phyloP scores from a whole-genome alignment of 78 protist genomes.

The Acrasis kona region DNA sequence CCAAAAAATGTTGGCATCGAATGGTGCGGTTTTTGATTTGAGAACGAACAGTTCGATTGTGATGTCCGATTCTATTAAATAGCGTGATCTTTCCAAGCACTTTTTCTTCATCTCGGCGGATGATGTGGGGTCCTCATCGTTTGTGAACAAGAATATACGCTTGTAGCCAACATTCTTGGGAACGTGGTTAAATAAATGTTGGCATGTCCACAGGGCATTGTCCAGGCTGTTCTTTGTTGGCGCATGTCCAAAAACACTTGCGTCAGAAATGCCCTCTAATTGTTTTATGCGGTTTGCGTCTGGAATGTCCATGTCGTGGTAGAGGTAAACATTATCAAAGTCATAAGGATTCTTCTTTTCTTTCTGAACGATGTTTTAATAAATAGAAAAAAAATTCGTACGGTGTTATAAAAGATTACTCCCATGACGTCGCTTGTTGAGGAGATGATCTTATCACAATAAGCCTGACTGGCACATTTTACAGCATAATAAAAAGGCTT shows the following conservation, averaged over 20 bases:
- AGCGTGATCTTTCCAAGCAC: background rate
- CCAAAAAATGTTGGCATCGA: background rate
- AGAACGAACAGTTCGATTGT: background rate
- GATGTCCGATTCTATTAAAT: background rate
- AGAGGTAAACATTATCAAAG: background rate
- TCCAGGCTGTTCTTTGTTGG: background rate
- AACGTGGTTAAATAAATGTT: background rate
- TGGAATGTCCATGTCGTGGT: background rate
- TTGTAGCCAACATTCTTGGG: background rate
- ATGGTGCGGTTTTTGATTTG: background rate
- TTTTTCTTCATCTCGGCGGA: background rate
- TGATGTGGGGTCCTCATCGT: constrained; percentile 6
- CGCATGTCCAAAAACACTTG: background rate
- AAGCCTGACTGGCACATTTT: background rate
- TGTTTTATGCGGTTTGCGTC: background rate
- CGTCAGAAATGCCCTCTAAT: background rate
- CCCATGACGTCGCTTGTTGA: background rate
- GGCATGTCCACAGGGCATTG: background rate
- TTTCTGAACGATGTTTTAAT: background rate
- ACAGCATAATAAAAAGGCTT: background rate
- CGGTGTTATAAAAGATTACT: constrained; percentile 6
- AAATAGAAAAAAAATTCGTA: background rate
- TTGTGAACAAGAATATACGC: constrained; percentile 12
- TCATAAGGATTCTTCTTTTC: background rate
- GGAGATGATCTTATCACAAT: background rate